phyloP scores from a whole-genome alignment of 805 yeast species.

The Pichia heedii region DNA sequence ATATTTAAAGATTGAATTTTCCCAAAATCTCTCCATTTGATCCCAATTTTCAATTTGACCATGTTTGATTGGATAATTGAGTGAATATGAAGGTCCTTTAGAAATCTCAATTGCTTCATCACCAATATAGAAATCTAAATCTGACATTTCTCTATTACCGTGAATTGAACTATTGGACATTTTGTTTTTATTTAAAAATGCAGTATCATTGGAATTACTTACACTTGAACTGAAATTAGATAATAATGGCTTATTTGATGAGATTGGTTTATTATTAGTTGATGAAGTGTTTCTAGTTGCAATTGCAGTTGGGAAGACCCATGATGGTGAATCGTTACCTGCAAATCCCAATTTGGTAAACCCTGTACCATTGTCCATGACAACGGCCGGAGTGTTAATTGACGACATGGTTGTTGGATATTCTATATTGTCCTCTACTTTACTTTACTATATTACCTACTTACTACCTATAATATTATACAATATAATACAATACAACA shows the following conservation, averaged over 20 bases:
- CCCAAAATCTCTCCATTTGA: conserved; percentile 99
- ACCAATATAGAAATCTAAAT: conserved; percentile 89
- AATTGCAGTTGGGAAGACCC: conserved; percentile 95
- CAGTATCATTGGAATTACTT: conserved; percentile 5
- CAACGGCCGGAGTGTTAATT: conserved; percentile 83
- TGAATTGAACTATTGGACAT: conserved; percentile 6
- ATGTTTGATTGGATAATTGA: conserved; percentile 89
- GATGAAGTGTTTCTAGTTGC: conserved; percentile 55
- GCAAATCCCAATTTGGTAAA: conserved; percentile 96
- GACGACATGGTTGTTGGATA: conserved; percentile 37
- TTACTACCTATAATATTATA: too few species aligned
- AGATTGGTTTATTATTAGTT: conserved; percentile 28
- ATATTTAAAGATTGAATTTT: conserved; percentile 90
- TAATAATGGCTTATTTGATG: conserved; percentile 37
- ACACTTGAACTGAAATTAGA: conserved; percentile 20
- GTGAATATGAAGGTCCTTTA: conserved; percentile 80
- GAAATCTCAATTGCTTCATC: conserved; percentile 91
- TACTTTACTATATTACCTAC: too few species aligned
- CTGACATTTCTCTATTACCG: conserved; percentile 80
- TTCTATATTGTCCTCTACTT: too few species aligned
- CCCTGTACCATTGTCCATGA: conserved; percentile 98
- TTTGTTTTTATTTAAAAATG: background rate
- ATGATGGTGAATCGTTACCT: conserved; percentile 96
- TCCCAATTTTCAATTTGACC: conserved; percentile 99
- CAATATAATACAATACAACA: too few species aligned